Evolutionary conservation across 331 rosid species (phyloP).

Genomic region (Quercus tomentella): DNA sequence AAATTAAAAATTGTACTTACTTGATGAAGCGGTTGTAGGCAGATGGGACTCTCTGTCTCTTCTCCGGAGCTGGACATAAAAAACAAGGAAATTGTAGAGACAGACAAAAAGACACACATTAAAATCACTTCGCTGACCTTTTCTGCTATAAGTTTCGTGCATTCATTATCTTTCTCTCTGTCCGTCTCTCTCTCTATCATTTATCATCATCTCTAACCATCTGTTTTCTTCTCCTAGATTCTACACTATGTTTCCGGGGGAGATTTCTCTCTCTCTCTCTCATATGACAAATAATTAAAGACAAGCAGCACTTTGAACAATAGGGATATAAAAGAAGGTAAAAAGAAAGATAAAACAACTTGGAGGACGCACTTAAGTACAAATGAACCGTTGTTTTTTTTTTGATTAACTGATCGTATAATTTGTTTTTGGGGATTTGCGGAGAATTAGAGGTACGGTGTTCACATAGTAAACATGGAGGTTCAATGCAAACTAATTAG

Average conservation of each 20-base stretch:
- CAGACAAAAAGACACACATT: constrained; percentile 34
- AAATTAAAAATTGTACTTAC: constrained; percentile 40
- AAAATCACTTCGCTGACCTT: constrained; percentile 41
- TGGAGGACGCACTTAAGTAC: not conserved
- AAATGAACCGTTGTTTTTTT: not conserved
- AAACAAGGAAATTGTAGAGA: constrained; percentile 37
- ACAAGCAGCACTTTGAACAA: not conserved
- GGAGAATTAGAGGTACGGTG: not conserved
- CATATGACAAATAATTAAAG: constrained; percentile 17
- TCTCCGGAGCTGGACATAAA: constrained; percentile 83
- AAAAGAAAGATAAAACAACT: not conserved
- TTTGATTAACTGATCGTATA: not conserved
- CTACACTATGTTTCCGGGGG: constrained; percentile 44
- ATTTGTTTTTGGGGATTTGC: not conserved
- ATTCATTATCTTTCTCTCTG: not conserved
- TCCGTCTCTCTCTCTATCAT: constrained; percentile 12
- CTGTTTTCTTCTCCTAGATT: constrained; percentile 38
- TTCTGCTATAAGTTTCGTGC: not conserved
- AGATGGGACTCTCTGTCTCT: constrained; percentile 94
- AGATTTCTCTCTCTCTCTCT: constrained; percentile 20
- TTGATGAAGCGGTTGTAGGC: constrained; percentile 95
- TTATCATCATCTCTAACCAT: constrained; percentile 48
- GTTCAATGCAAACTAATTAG: not conserved
- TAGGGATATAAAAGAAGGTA: not conserved
- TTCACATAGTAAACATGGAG: not conserved